These are phyloP conservation scores for Massarina eburnea DNA, from an alignment of 2,329 filamentous ascomycete genomes.

Conservation along the genomic window DNA sequence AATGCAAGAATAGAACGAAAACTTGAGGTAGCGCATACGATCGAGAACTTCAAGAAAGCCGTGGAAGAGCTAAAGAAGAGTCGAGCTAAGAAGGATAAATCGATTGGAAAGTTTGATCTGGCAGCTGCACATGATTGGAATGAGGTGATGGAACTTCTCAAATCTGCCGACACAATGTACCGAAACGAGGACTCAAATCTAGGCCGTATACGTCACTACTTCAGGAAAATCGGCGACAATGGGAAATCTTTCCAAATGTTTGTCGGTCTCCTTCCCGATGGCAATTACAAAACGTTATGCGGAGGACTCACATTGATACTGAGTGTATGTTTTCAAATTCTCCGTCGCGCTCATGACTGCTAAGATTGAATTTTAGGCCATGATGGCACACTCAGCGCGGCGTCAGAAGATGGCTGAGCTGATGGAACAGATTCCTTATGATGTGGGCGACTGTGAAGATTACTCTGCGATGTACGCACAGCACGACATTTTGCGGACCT, in stretches of 20 bases:
- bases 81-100: not conserved
- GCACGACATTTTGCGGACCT: not conserved
- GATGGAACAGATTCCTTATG: not conserved
- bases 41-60: not conserved
- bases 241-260: constrained; percentile 6
- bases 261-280: constrained; percentile 4
- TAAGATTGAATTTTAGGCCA: constrained; percentile 2
- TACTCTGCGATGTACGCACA: constrained; percentile 1
- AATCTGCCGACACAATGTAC: constrained; percentile 1
- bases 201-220: not conserved
- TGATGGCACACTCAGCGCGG: constrained; percentile 4
- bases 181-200: not conserved
- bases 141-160: not conserved
- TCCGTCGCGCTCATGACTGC: not conserved
- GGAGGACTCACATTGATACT: constrained; percentile 6
- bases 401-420: constrained; percentile 8
- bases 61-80: constrained; percentile 3
- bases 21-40: not conserved
- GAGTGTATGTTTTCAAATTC: not conserved
- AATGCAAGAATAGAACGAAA: not conserved
- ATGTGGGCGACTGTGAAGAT: constrained; percentile 3
- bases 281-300: constrained; percentile 6
- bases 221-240: constrained; percentile 5
- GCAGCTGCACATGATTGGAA: constrained; percentile 2
- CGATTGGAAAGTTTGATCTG: constrained; percentile 1